phyloP scores from a whole-genome alignment of 1,284 basidiomycete species.

The Pascua guehoae region DNA sequence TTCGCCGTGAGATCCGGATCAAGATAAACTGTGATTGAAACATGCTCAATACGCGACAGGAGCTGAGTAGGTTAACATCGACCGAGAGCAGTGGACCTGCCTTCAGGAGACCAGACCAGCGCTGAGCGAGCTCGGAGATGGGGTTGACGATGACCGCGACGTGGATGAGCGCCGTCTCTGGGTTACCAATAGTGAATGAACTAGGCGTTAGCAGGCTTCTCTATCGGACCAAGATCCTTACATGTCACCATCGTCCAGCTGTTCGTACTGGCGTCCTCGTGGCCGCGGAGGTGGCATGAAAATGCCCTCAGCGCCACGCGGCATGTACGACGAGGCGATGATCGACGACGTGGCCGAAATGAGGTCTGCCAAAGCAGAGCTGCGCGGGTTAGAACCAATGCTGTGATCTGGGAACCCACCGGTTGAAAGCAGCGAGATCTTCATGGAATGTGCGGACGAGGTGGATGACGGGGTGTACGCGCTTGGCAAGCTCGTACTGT shows the following conservation, averaged over 20 bases:
- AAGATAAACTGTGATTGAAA: slow-evolving; percentile 68
- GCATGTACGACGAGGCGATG: slow-evolving; percentile 61
- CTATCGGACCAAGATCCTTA: slow-evolving; percentile 43
- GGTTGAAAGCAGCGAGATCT: slow-evolving; percentile 51
- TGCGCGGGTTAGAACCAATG: slow-evolving; percentile 34
- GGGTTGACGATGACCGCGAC: slow-evolving; percentile 79
- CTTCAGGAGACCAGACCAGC: slow-evolving; percentile 73
- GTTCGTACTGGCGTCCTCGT: slow-evolving; percentile 56
- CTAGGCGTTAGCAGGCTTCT: slow-evolving; percentile 45
- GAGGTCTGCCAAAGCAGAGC: slow-evolving; percentile 58
- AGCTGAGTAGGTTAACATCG: slow-evolving; percentile 36
- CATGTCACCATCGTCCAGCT: slow-evolving; percentile 63
- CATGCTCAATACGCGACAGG: slow-evolving; percentile 49
- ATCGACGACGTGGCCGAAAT: slow-evolving; percentile 66
- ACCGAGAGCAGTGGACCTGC: slow-evolving; percentile 50
- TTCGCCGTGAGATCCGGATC: slow-evolving; percentile 61
- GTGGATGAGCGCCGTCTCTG: slow-evolving; percentile 63
- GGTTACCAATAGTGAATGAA: slow-evolving; percentile 66
- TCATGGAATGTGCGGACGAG: slow-evolving; percentile 60
- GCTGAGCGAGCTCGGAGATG: slow-evolving; percentile 75
- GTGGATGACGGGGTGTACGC: slow-evolving; percentile 63
- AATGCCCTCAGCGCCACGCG: slow-evolving; percentile 65
- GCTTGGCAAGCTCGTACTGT: slow-evolving; percentile 66
- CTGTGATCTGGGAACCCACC: slow-evolving; percentile 37
- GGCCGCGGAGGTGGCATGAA: slow-evolving; percentile 60